Conservation (phyloP, 2,329 filamentous ascomycete genomes). For the Bipolaris gigantea region DNA sequence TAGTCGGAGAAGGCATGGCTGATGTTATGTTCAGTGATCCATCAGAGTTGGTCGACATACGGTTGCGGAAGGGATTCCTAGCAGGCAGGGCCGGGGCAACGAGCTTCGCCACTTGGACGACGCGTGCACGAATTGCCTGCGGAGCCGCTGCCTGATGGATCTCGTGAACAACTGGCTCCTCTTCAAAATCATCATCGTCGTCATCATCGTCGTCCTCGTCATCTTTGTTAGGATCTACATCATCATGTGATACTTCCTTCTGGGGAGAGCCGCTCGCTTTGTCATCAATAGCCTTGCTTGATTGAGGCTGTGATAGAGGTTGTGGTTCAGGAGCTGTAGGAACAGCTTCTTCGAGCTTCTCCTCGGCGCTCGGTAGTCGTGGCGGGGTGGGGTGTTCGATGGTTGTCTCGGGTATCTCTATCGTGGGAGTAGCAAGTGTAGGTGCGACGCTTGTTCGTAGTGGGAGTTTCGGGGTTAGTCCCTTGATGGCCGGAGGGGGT, state of each 20-base stretch:
- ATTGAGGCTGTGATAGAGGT: background rate
- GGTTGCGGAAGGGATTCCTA: constrained; percentile 66
- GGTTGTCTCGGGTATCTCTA: constrained; percentile 42
- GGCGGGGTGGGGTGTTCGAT: constrained; percentile 23
- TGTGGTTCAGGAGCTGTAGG: constrained; percentile 1
- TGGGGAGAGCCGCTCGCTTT: constrained; percentile 9
- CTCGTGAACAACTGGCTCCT: constrained; percentile 71
- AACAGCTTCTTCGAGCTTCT: constrained; percentile 9
- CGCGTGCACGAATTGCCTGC: constrained; percentile 71
- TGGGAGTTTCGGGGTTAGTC: constrained; percentile 27
- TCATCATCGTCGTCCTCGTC: constrained; percentile 51
- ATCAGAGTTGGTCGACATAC: constrained; percentile 41
- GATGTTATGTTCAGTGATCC: constrained; percentile 26
- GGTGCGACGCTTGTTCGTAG: constrained; percentile 24
- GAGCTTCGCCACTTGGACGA: constrained; percentile 84
- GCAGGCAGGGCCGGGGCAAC: constrained; percentile 75
- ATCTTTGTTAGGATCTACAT: constrained; percentile 52
- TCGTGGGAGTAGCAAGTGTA: constrained; percentile 30
- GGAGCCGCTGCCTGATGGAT: constrained; percentile 65
- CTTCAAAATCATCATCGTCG: constrained; percentile 45
- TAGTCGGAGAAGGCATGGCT: constrained; percentile 25
- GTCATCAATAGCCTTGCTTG: background rate
- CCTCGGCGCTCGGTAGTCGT: constrained; percentile 11
- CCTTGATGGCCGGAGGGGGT: constrained; percentile 26
- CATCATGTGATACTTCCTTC: constrained; percentile 21